Percentiles rank a stretch among this genome's conserved stretches.
These are phyloP conservation scores for Avena atlantica DNA, from an alignment of 176 grass and related monocot species.

Conservation along the genomic window DNA sequence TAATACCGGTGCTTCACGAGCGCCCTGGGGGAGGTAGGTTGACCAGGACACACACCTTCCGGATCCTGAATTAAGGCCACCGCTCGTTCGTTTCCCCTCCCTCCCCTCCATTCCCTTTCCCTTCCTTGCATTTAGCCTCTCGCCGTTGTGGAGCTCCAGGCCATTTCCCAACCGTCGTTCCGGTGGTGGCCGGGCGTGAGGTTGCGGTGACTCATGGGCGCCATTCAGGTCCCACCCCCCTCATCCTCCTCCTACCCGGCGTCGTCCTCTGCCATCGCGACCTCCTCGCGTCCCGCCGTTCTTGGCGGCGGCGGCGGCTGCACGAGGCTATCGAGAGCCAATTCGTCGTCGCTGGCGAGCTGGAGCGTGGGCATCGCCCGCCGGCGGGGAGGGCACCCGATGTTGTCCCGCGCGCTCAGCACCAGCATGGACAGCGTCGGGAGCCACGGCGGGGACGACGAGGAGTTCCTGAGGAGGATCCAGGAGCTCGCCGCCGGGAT, in stretches of 20 bases:
- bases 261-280: slow-evolving; percentile 44
- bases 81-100: slow-evolving; percentile 48
- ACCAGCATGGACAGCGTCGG: slow-evolving; percentile 59
- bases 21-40: slow-evolving; percentile 38
- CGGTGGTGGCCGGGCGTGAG: slow-evolving; percentile 45
- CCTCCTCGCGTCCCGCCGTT: slow-evolving; percentile 43
- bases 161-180: slow-evolving; percentile 54
- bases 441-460: slow-evolving; percentile 55
- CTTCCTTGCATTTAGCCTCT: slow-evolving; percentile 47
- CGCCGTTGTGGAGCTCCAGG: slow-evolving; percentile 45
- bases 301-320: slow-evolving; percentile 26
- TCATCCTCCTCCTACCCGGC: slow-evolving; percentile 28
- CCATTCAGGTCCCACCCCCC: slow-evolving; percentile 38
- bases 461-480: slow-evolving; percentile 71
- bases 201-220: slow-evolving; percentile 50
- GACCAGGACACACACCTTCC: slow-evolving; percentile 50
- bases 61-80: slow-evolving; percentile 65
- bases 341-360: slow-evolving; percentile 54
- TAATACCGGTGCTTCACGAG: slow-evolving; percentile 48
- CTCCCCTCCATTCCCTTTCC: not conserved
- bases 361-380: slow-evolving; percentile 18
- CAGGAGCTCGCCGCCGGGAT: slow-evolving; percentile 62
- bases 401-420: slow-evolving; percentile 50
- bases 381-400: slow-evolving; percentile 16
- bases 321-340: slow-evolving; percentile 45